Percentiles rank a stretch among this genome's conserved stretches.
Evolutionary conservation across 1,284 basidiomycete species (phyloP).

Genomic region (Apiotrichum veenhuisii): DNA sequence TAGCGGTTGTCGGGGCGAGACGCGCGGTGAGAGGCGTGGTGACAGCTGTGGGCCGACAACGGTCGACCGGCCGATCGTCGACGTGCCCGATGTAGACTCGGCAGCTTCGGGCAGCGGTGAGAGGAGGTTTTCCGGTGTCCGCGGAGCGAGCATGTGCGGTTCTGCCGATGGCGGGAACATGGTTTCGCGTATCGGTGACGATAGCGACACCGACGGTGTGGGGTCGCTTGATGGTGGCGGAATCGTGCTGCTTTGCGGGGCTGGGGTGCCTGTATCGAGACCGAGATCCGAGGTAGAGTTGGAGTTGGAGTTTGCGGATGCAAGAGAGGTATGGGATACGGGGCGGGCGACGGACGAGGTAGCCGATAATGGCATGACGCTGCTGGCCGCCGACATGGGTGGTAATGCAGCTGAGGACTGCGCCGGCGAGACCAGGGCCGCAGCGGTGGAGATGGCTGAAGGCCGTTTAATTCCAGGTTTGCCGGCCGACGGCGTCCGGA

Average conservation of each 20-base stretch:
- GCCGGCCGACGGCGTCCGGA: not conserved
- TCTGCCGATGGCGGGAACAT: not conserved
- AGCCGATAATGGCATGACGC: not conserved
- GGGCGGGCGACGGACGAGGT: not conserved
- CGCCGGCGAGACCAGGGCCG: not conserved
- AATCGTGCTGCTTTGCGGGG: not conserved
- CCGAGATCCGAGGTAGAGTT: not conserved
- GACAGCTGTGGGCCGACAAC: not conserved
- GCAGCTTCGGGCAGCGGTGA: not conserved
- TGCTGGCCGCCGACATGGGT: not conserved
- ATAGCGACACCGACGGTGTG: not conserved
- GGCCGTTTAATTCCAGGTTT: not conserved
- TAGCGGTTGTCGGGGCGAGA: conserved; percentile 5
- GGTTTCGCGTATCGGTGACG: not conserved
- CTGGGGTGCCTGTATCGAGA: not conserved
- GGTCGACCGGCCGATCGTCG: not conserved
- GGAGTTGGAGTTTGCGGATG: too few relatives aligned
- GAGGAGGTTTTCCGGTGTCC: not conserved
- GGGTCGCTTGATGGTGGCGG: not conserved
- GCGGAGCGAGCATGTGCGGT: not conserved
- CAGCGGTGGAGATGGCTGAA: not conserved
- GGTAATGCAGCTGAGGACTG: not conserved
- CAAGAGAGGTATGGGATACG: not conserved
- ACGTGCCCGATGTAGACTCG: not conserved
- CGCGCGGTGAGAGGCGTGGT: not conserved